phyloP scores from a whole-genome alignment of 2,329 filamentous ascomycete genomes.

The Rugonectria rugulosa region DNA sequence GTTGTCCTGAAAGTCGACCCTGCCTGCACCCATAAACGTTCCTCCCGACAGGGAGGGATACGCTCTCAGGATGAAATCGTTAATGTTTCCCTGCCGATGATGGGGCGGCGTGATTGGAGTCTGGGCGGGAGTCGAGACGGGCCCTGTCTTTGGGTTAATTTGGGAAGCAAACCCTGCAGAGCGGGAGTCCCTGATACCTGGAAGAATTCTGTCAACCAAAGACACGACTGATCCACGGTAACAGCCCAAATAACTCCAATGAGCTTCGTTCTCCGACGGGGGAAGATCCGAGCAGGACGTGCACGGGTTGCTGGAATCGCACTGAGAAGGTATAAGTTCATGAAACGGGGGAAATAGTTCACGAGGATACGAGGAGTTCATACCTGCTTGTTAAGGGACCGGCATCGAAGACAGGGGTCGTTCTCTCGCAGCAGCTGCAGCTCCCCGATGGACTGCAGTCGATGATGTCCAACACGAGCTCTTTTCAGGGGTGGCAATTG shows the following conservation, averaged over 20 bases:
- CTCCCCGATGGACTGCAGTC: slow-evolving; percentile 65
- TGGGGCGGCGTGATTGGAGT: slow-evolving; percentile 60
- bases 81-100: slow-evolving; percentile 57
- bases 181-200: slow-evolving; percentile 48
- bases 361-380: slow-evolving; percentile 24
- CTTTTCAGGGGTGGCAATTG: slow-evolving; percentile 63
- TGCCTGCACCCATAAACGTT: slow-evolving; percentile 50
- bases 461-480: slow-evolving; percentile 59
- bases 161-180: not conserved
- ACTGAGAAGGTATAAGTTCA: slow-evolving; percentile 47
- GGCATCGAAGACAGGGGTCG: slow-evolving; percentile 61
- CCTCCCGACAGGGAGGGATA: slow-evolving; percentile 53
- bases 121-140: slow-evolving; percentile 55
- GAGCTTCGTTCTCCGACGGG: slow-evolving; percentile 48
- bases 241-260: slow-evolving; percentile 60
- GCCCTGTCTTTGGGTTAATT: slow-evolving; percentile 44
- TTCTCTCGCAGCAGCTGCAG: slow-evolving; percentile 57
- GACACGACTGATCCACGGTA: slow-evolving; percentile 56
- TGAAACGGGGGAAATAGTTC: not conserved
- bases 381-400: slow-evolving; percentile 55
- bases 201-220: slow-evolving; percentile 58
- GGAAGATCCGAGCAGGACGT: slow-evolving; percentile 52
- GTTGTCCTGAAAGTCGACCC: slow-evolving; percentile 62
- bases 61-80: slow-evolving; percentile 58
- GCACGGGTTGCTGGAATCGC: slow-evolving; percentile 60